Conservation (phyloP, 495 filamentous ascomycete genomes). For the Xylaria cubensis region DNA sequence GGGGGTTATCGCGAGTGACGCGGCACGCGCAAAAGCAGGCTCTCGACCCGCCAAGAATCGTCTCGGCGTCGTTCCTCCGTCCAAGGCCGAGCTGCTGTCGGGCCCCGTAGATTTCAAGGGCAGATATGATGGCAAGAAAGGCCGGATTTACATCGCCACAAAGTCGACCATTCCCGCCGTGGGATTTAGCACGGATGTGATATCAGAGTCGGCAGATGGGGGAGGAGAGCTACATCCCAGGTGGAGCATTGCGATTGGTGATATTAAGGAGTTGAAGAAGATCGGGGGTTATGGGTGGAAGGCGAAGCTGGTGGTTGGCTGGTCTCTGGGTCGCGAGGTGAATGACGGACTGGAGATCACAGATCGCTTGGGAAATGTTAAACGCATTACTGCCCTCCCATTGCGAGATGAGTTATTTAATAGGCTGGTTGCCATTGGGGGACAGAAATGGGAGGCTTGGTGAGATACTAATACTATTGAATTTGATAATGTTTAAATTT, state of each 20-base stretch:
- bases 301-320: constrained; percentile 82
- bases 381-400: constrained; percentile 73
- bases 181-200: constrained; percentile 59
- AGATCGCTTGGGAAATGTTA: constrained; percentile 60
- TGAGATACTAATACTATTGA: constrained; percentile 45
- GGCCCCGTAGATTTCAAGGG: constrained; percentile 81
- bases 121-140: constrained; percentile 73
- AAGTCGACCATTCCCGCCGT: constrained; percentile 64
- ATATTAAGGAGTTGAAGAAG: constrained; percentile 74
- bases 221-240: constrained; percentile 61
- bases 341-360: constrained; percentile 78
- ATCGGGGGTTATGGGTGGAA: constrained; percentile 90
- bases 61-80: constrained; percentile 69
- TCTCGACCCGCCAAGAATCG: constrained; percentile 71
- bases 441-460: constrained; percentile 88
- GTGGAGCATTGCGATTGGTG: constrained; percentile 61
- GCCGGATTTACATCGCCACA: constrained; percentile 71
- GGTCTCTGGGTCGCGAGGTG: constrained; percentile 77
- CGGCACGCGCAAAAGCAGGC: constrained; percentile 69
- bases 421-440: constrained; percentile 78
- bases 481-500: neutral
- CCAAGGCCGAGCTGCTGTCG: constrained; percentile 47
- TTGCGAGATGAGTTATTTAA: constrained; percentile 86
- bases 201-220: constrained; percentile 49
- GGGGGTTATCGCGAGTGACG: constrained; percentile 72